Percentiles rank a stretch among this genome's conserved stretches.
These are phyloP conservation scores for Casuarina cunninghamiana DNA, from an alignment of 306 rosid genomes.

Conservation along the genomic window DNA sequence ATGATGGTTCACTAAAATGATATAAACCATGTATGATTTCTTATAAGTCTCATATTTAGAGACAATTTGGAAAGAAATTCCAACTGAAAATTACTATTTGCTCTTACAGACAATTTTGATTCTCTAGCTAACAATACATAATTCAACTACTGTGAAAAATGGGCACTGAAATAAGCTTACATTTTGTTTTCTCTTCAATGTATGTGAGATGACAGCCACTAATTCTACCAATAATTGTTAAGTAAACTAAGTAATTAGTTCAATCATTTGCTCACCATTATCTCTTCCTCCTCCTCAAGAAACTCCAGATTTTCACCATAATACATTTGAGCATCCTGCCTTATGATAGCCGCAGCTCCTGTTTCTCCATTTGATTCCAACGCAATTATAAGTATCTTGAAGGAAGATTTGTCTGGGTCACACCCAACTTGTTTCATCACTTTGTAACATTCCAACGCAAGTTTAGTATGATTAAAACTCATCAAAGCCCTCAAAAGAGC, in stretches of 20 bases:
- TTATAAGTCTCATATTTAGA: too few relatives aligned
- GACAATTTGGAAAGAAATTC: too few relatives aligned
- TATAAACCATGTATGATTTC: too few relatives aligned
- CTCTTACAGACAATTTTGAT: too few relatives aligned
- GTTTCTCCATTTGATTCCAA: slow-evolving; percentile 43
- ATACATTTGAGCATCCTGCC: slow-evolving; percentile 39
- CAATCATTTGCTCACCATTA: slow-evolving; percentile 12
- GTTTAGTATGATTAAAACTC: slow-evolving; percentile 21
- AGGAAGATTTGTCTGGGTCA: slow-evolving; percentile 48
- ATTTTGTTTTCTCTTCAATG: neutral
- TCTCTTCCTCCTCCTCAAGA: slow-evolving; percentile 41
- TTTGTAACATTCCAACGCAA: slow-evolving; percentile 41
- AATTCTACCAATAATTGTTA: neutral
- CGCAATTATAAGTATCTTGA: slow-evolving; percentile 36
- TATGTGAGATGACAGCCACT: neutral
- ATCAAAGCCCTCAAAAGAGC: slow-evolving; percentile 34
- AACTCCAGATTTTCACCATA: slow-evolving; percentile 47
- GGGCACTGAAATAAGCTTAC: neutral
- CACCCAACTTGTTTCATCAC: slow-evolving; percentile 47
- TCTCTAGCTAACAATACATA: too few relatives aligned
- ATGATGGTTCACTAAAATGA: too few relatives aligned
- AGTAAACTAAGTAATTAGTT: neutral
- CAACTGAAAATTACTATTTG: too few relatives aligned
- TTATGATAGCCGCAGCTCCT: slow-evolving; percentile 27
- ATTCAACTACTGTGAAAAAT: neutral